These are phyloP conservation scores for Leccinum imitatum DNA, from an alignment of 768 basidiomycete genomes.

Conservation along the genomic window DNA sequence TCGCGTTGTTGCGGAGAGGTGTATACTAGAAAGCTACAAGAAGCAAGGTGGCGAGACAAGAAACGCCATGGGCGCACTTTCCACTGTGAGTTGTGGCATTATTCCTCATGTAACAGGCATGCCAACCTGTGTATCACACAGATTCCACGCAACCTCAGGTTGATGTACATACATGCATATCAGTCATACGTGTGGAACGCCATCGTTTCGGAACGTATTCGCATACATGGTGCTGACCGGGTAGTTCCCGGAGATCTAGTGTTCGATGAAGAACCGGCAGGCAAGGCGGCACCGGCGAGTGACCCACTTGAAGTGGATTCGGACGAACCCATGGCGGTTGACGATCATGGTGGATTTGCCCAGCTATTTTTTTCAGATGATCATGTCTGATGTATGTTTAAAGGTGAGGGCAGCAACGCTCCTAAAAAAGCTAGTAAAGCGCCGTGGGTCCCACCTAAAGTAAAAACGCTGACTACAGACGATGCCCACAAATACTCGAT, in stretches of 20 bases:
- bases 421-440: constrained; percentile 26
- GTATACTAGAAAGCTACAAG: constrained; percentile 86
- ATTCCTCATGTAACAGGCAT: neutral
- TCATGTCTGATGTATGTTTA: constrained; percentile 15
- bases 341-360: constrained; percentile 34
- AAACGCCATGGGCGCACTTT: constrained; percentile 85
- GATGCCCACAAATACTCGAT: constrained; percentile 83
- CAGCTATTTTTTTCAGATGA: neutral
- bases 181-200: constrained; percentile 99
- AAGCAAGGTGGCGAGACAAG: constrained; percentile 75
- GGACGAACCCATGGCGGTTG: constrained; percentile 33
- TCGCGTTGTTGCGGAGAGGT: constrained; percentile 90
- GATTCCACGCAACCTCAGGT: constrained; percentile 93
- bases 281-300: constrained; percentile 19
- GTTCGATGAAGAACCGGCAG: constrained; percentile 47
- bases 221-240: constrained; percentile 65
- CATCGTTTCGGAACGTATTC: constrained; percentile 91
- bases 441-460: constrained; percentile 64
- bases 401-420: constrained; percentile 17
- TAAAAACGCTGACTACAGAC: constrained; percentile 75
- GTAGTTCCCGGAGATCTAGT: constrained; percentile 92
- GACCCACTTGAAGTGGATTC: constrained; percentile 32
- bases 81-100: constrained; percentile 53
- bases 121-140: constrained; percentile 5
- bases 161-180: constrained; percentile 99